phyloP scores from a whole-genome alignment of 768 basidiomycete species.

The Tremella fuciformis region DNA sequence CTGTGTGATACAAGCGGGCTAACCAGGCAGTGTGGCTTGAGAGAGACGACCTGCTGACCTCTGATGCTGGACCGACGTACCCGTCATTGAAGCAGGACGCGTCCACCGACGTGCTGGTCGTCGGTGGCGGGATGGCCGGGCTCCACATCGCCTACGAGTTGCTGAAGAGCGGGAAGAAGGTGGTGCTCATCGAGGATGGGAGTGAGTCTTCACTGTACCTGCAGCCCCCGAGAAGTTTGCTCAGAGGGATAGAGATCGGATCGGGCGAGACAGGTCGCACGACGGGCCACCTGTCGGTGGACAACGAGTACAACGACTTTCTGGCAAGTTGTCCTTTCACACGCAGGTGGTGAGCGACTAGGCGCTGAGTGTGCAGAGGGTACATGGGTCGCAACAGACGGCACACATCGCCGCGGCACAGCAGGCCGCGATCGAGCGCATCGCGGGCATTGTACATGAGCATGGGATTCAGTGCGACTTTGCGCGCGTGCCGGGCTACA shows the following conservation, averaged over 20 bases:
- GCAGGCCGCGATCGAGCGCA: constrained; percentile 27
- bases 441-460: constrained; percentile 24
- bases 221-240: not conserved
- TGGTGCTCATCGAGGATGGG: constrained; percentile 27
- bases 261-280: constrained; percentile 31
- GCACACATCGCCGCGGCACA: constrained; percentile 28
- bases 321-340: constrained; percentile 16
- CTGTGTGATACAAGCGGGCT: not conserved
- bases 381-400: constrained; percentile 24
- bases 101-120: constrained; percentile 23
- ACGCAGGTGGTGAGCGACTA: not conserved
- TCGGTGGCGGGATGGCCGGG: constrained; percentile 29
- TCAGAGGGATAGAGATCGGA: constrained; percentile 19
- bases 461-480: constrained; percentile 31
- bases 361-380: constrained; percentile 7
- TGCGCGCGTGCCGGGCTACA: constrained; percentile 24
- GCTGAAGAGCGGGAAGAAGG: constrained; percentile 23
- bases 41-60: constrained; percentile 20
- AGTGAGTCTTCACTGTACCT: constrained; percentile 19
- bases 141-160: constrained; percentile 31
- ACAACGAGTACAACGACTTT: constrained; percentile 30
- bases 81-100: constrained; percentile 15
- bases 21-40: constrained; percentile 23
- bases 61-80: constrained; percentile 12
- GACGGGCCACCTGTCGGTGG: constrained; percentile 25